Conservation (phyloP, 768 basidiomycete species). For the Pholiota conissans region DNA sequence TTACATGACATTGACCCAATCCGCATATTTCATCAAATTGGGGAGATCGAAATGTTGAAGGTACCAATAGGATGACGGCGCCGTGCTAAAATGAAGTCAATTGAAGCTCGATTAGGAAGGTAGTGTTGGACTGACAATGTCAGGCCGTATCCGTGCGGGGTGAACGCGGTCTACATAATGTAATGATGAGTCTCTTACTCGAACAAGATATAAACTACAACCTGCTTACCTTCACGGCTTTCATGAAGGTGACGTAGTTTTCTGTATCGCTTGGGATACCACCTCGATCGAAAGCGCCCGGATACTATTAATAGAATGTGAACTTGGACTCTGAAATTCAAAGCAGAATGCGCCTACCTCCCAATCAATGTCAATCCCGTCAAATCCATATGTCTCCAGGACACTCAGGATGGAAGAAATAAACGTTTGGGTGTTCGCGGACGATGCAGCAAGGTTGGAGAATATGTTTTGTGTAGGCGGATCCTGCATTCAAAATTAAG, state of each 20-base stretch:
- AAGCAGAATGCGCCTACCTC: not conserved
- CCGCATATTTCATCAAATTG: slow-evolving; percentile 16
- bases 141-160: slow-evolving; percentile 19
- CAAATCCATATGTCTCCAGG: slow-evolving; percentile 26
- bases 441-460: slow-evolving; percentile 17
- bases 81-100: slow-evolving; percentile 13
- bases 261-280: slow-evolving; percentile 22
- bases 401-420: slow-evolving; percentile 17
- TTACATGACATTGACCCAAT: slow-evolving; percentile 19
- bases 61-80: slow-evolving; percentile 28
- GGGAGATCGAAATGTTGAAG: slow-evolving; percentile 30
- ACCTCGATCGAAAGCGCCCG: slow-evolving; percentile 23
- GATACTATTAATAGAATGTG: slow-evolving; percentile 20
- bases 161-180: slow-evolving; percentile 17
- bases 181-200: too few relatives aligned
- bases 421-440: slow-evolving; percentile 17
- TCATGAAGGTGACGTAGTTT: slow-evolving; percentile 24
- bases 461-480: slow-evolving; percentile 25
- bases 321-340: not conserved
- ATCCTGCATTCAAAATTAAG: not conserved
- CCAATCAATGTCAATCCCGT: slow-evolving; percentile 26
- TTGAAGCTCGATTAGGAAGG: not conserved
- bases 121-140: slow-evolving; percentile 15
- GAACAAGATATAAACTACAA: too few relatives aligned
- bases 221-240: slow-evolving; percentile 13